Evolutionary conservation across 1,284 basidiomycete genomes (phyloP).

Genomic region (Schizopora paradoxa): DNA sequence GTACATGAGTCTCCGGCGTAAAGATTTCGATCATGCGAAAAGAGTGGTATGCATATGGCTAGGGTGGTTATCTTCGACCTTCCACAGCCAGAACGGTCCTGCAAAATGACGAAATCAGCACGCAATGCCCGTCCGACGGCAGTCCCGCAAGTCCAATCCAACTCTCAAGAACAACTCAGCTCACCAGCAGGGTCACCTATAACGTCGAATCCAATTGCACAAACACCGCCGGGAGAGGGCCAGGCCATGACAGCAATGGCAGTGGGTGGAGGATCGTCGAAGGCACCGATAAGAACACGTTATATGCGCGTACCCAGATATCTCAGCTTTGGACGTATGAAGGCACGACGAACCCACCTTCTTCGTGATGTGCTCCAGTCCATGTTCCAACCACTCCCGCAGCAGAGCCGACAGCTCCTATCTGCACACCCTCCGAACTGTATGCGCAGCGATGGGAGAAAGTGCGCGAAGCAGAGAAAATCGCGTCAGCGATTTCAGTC

Average conservation of each 20-base stretch:
- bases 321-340: not conserved
- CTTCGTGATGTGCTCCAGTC: conserved; percentile 55
- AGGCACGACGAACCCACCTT: conserved; percentile 35
- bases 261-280: not conserved
- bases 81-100: conserved; percentile 66
- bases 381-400: conserved; percentile 61
- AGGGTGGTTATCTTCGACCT: conserved; percentile 31
- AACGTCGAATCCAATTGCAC: no score
- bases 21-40: no score
- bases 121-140: not conserved
- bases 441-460: not conserved
- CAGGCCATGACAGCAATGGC: not conserved
- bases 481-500: not conserved
- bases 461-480: no score
- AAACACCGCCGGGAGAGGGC: not conserved
- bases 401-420: conserved; percentile 57
- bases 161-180: conserved; percentile 16
- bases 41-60: conserved; percentile 21
- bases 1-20: no score
- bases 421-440: conserved; percentile 57
- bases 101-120: not conserved
- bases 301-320: not conserved
- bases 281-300: not conserved
- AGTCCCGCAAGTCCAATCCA: not conserved
- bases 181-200: conserved; percentile 57